Base-by-base conservation (phyloP, 2,329 filamentous ascomycete genomes). In the Periconia macrospinosa region DNA sequence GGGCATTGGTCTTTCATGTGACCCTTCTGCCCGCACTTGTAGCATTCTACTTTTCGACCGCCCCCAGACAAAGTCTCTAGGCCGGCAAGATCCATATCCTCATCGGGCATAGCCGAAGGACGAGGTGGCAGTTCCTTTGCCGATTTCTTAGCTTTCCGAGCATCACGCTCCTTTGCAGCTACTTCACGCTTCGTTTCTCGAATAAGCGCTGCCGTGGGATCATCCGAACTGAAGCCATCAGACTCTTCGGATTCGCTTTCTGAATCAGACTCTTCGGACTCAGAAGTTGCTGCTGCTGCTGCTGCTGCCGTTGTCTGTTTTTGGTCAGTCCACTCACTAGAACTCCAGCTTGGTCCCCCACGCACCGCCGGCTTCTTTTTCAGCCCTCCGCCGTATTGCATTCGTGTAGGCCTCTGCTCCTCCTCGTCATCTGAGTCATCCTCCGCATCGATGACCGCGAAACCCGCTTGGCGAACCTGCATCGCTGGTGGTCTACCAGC, bases 91-190 rank as follows among this genome's bases (percentile, higher is more conserved):
- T 87, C 63, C 52, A 60, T 86, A 48, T 90, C 79, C 51, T 88
- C 84, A 69, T 87, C 88, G 70, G 85, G 85, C 63, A 82, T 81
- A 41, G 84, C 82, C 8, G 83, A 81, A 17, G 86, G 71, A 59
- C 84, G 78, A 58, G 76, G 74, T 13, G 79, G 80, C 20, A 74
- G 74, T 47, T 77, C 76, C 54, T 81, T 80, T 23, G 75, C 75
- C 46, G 80, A 79, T 62, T 77, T 78, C 64, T 79, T 80, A 40
- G 75, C 75, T 61, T 76, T 71, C 30, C 76, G 75, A 47, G 78
- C 75, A 41, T 73, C 74, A 46, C 76, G 77, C 10, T 70, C 67
- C 55, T 74, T 73, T 19, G 74, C 71, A 2, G 73, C 71, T 19
- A 77, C 77, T 53, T 78, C 77, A 58, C 76, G 76, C 43, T 76